Percentiles rank a stretch among this genome's conserved stretches.
phyloP scores from a whole-genome alignment of 768 basidiomycete species.

The Amanita polypyramis region DNA sequence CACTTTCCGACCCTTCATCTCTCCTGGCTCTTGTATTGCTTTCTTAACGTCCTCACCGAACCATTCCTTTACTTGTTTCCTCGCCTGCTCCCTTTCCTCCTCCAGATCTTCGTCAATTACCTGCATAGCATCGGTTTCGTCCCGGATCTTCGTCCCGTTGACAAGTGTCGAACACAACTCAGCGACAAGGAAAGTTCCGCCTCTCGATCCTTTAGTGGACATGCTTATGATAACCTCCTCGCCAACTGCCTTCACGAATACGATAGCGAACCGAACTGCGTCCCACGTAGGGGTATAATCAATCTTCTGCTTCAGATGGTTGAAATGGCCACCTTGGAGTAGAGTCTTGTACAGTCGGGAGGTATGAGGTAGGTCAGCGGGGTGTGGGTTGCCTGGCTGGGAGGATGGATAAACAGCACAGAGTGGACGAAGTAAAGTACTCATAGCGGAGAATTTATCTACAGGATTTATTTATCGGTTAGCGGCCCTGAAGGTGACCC shows the following conservation, averaged over 20 bases:
- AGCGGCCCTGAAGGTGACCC: neutral
- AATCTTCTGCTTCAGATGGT: conserved; percentile 45
- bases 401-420: conserved; percentile 1
- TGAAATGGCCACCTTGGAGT: conserved; percentile 86
- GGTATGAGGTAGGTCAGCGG: conserved; percentile 73
- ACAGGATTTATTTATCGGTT: conserved; percentile 6
- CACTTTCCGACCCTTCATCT: conserved; percentile 63
- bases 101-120: conserved; percentile 12
- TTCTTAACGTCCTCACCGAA: conserved; percentile 39
- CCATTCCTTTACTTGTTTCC: conserved; percentile 40
- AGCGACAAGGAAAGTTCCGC: conserved; percentile 68
- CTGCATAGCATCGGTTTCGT: neutral
- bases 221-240: conserved; percentile 41
- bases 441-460: conserved; percentile 65
- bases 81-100: conserved; percentile 28
- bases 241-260: conserved; percentile 46
- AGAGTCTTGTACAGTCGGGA: conserved; percentile 83
- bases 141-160: conserved; percentile 10
- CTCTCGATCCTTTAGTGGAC: conserved; percentile 41
- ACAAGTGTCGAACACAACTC: conserved; percentile 57
- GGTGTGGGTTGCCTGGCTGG: conserved; percentile 32
- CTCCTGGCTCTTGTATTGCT: conserved; percentile 34
- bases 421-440: conserved; percentile 29
- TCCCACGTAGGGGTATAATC: conserved; percentile 43
- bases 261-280: conserved; percentile 43